Evolutionary conservation across 1,284 basidiomycete genomes (phyloP), one percentile per base, ranked within the genome.

Genomic region (Sanghuangporus baumii): DNA sequence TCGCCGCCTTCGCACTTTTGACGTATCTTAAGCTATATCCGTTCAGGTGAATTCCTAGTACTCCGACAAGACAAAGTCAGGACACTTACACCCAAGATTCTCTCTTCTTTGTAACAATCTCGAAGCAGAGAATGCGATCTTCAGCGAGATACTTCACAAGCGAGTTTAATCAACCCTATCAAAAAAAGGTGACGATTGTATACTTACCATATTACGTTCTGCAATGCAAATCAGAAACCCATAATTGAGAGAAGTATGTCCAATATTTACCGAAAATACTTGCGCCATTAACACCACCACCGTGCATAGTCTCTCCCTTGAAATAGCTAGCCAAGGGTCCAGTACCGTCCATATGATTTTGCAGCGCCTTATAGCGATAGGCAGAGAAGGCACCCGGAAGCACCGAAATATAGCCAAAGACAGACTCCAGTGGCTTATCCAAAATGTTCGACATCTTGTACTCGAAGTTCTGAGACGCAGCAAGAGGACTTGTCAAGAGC

Each of bases 91-190:
- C 81, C 90, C 89, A 92, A 51, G 84, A 87, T 72, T 91, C 89
- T 31, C 77, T 78, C 72, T 91, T 91, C 81, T 98, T 98, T 4
- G 95, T 96, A 57, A 98, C 93, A 57, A 99, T 93, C 76, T 98
- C 96, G 75, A 97, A 99, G 75, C 96, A 98, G 51, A 97, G 78
- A 66, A 98, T 98, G 71, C 96, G 92, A 78, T 98, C 95, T 72
- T 91, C 92, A 23, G 93, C 93, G 65, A 94, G 84, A 73, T 93
- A 94, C 90, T 58, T 9, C 26, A 31, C 26, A 14, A 7, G 20
- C 18, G 26, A 34, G 48, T 12, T 58, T 31, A 58, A 26, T n/a
- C 43, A 46, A n/a, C 43, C 5, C 16, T 16, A 16, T 57, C 50
- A 23, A 23, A 41, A 38, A 4, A 37, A 23, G 23, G n/a, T 6